Percentiles rank a stretch among this genome's conserved stretches.
phyloP scores from a whole-genome alignment of 768 basidiomycete genomes.

The Leccinum subgranulosum region DNA sequence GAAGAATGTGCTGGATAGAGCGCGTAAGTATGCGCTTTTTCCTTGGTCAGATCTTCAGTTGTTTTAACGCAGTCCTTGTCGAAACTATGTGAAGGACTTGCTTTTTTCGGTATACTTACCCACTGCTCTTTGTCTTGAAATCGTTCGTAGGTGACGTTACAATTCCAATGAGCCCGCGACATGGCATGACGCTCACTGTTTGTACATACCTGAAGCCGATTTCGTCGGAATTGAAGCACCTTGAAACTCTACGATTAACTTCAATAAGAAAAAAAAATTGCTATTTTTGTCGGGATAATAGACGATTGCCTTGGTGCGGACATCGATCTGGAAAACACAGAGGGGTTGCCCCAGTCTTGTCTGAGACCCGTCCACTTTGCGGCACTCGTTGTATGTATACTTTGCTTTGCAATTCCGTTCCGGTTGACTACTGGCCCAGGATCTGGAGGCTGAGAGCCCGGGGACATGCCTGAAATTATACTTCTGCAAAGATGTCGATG shows the following conservation, averaged over 20 bases:
- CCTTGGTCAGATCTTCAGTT: constrained; percentile 77
- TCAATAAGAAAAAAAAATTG: constrained; percentile 48
- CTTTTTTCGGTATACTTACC: too few relatives aligned
- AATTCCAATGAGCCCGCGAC: constrained; percentile 76
- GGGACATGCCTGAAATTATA: constrained; percentile 72
- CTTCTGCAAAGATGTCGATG: constrained; percentile 87
- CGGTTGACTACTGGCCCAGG: too few relatives aligned
- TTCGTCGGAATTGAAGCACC: constrained; percentile 59
- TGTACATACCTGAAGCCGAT: constrained; percentile 66
- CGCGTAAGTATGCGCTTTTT: constrained; percentile 11
- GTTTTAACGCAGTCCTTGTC: constrained; percentile 83
- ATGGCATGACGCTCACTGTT: too few relatives aligned
- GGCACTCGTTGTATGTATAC: constrained; percentile 60
- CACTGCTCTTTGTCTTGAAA: constrained; percentile 49
- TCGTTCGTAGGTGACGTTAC: constrained; percentile 89
- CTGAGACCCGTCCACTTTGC: constrained; percentile 76
- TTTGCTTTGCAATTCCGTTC: constrained; percentile 10
- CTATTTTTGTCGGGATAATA: constrained; percentile 48
- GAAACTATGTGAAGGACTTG: constrained; percentile 21
- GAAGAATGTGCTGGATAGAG: too few relatives aligned
- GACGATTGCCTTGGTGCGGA: constrained; percentile 52
- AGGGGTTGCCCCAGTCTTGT: constrained; percentile 93
- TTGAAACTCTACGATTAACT: constrained; percentile 45
- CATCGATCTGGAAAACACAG: constrained; percentile 74
- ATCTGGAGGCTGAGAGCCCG: background rate